Percentiles rank a stretch among this genome's conserved stretches.
Evolutionary conservation across 768 basidiomycete species (phyloP).

Genomic region (Leccinum barrowsii): DNA sequence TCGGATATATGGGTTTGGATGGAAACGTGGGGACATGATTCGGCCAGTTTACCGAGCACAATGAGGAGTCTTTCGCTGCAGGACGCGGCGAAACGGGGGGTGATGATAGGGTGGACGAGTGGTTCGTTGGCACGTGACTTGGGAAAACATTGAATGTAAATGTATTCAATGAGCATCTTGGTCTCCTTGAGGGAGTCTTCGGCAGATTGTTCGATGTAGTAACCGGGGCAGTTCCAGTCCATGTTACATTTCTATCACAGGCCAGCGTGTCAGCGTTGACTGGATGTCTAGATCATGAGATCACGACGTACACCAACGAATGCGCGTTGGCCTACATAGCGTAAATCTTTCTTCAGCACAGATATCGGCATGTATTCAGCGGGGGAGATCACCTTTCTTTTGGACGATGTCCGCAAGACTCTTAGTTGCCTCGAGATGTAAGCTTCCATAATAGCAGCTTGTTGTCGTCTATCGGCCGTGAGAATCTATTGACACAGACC

Average conservation of each 20-base stretch:
- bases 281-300: too few relatives aligned
- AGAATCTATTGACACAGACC: neutral
- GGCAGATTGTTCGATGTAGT: conserved; percentile 62
- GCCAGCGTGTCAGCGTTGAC: conserved; percentile 9
- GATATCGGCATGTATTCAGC: neutral
- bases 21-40: conserved; percentile 50
- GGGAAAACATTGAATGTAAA: conserved; percentile 57
- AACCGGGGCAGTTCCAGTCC: conserved; percentile 59
- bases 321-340: conserved; percentile 64
- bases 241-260: conserved; percentile 28
- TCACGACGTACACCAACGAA: conserved; percentile 67
- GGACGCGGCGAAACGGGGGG: conserved; percentile 89
- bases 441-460: conserved; percentile 82
- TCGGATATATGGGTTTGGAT: conserved; percentile 94
- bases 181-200: conserved; percentile 58
- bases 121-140: conserved; percentile 34
- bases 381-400: conserved; percentile 40
- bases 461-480: conserved; percentile 66
- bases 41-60: conserved; percentile 55
- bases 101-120: conserved; percentile 84
- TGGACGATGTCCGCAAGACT: conserved; percentile 71
- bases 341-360: conserved; percentile 2
- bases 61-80: conserved; percentile 66
- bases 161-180: conserved; percentile 46
- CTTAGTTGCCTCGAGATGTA: conserved; percentile 77